Base-by-base conservation (phyloP, 1,284 basidiomycete species). In the Phellinidium pouzarii region DNA sequence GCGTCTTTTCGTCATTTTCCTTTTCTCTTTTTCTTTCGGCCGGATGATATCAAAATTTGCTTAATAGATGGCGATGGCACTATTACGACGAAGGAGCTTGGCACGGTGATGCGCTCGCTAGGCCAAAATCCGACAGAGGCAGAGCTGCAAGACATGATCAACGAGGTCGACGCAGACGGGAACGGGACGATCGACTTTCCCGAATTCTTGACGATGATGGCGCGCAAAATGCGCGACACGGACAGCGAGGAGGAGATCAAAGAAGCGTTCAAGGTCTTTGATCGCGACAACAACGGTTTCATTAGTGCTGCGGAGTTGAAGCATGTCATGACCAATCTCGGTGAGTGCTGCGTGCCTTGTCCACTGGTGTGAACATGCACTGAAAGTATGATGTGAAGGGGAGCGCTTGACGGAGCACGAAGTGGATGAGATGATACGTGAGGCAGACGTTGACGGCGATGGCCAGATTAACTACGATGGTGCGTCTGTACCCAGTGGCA, bases 361-460 rank as follows among this genome's bases (percentile, higher is more conserved):
- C 17, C 17, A 22, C 25, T 34, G 27, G 44, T 19, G 45, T 38
- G 29, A 46, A 56, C 43, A 46, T 57, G 50, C 44, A 51, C 22
- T 20, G 7, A 29, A 26, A 31, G 23, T 12, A 42, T 50, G 26
- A 42, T 34, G 23, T 60, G 42, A 65, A 82, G 91, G 89, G 58
- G 94, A 98, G 76, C 94, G 94, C 71, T 76, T 98, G 53, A 84
- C 91, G 14, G 93, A 97, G 64, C 80, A 73, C 34, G 95, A 98
- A 73, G 91, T 98, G 57, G 90, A 94, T 62, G 93, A 96, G 74
- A 98, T 99, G 95, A 98, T 99, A 68, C 82, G 93, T 54, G 95
- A 98, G 72, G 95, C 95, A 51, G 95, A 99, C 70, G 82, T 92
- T 49, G 94, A 98, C 66, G 94, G 92, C 40, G 91, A 94, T 67